Base-by-base conservation (phyloP, 129 eudicot species). In the Flaveria robusta region DNA sequence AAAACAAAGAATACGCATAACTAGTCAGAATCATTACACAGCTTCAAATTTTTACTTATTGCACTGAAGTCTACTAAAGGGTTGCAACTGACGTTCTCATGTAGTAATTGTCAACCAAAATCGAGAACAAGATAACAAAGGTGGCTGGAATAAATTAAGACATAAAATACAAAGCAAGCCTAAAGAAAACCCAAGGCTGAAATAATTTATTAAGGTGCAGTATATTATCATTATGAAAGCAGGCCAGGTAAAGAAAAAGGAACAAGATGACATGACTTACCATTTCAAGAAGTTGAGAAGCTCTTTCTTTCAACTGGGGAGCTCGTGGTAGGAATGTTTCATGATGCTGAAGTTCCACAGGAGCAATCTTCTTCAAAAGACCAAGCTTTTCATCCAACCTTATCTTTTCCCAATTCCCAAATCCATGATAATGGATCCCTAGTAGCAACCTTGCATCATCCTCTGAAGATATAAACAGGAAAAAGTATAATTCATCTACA, bases 271-370 rank as follows among this genome's bases (percentile, higher is more conserved):
- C 43, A 58, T 19, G 79, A 91, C 96, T 9, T 81, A 85, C 99
- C 99, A 91, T 91, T 87, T 95, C 92, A 71, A 95, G 87, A 81
- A 95, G 97, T 73, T 92, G 97, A 71, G 96, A 87, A 37, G 96
- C 97, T 66, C 99, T 83, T 82, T 95, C 99, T 72, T 95, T 95
- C 72, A 95, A 81, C 64, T 95, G 97, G 22, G 99, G 99, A 62
- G 99, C 97, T 52, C 99, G 97, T 18, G 99, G 99, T 71, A 95
- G 74, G 78, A 95, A 95, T 8, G 99, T 95, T 81, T 95, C 99
- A 75, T 95, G 99, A 78, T 92, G 97, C 62, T 95, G 99, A 79
- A 95, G 97, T 81, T 91, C 99, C 76, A 85, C 99, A 0, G 97
- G 99, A 71, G 99, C 99, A 81, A 95, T 95, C 86, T 95, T 95